Evolutionary conservation across 2,329 filamentous ascomycete genomes (phyloP).

Genomic region (Metarhizium anisopliae): DNA sequence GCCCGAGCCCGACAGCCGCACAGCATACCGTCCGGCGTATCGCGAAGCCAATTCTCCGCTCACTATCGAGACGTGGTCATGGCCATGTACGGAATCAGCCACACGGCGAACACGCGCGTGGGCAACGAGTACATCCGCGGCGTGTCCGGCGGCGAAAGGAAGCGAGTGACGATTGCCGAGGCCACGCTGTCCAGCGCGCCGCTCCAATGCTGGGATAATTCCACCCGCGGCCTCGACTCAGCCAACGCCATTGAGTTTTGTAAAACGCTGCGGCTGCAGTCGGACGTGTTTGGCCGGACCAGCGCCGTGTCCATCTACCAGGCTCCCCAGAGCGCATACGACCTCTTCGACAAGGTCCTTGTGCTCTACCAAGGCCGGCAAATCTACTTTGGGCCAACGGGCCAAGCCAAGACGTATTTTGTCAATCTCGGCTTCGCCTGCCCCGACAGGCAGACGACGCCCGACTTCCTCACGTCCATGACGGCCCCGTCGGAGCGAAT

Average conservation of each 20-base stretch:
- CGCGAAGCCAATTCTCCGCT: too few species aligned
- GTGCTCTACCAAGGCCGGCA: constrained; percentile 60
- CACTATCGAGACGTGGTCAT: too few species aligned
- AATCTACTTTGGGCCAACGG: constrained; percentile 2
- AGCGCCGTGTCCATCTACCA: background rate
- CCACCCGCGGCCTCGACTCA: constrained; percentile 15
- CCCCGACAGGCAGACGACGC: constrained; percentile 48
- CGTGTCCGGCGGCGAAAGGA: constrained; percentile 66
- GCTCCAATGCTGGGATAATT: constrained; percentile 17
- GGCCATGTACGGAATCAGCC: too few species aligned
- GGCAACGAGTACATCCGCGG: constrained; percentile 53
- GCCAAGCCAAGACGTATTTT: constrained; percentile 17
- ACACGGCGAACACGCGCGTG: too few species aligned
- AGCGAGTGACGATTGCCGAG: constrained; percentile 68
- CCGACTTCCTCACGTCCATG: constrained; percentile 58
- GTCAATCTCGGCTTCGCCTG: constrained; percentile 46
- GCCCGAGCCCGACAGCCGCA: too few species aligned
- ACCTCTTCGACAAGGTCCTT: constrained; percentile 58
- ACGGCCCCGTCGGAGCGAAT: constrained; percentile 28
- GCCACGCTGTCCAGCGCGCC: constrained; percentile 26
- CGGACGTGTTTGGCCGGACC: too few species aligned
- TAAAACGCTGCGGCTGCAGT: too few species aligned
- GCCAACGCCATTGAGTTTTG: constrained; percentile 16
- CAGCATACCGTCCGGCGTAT: too few species aligned
- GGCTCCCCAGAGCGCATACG: constrained; percentile 23